phyloP scores from a whole-genome alignment of 345 rosid species.

The Carallia brachiata region DNA sequence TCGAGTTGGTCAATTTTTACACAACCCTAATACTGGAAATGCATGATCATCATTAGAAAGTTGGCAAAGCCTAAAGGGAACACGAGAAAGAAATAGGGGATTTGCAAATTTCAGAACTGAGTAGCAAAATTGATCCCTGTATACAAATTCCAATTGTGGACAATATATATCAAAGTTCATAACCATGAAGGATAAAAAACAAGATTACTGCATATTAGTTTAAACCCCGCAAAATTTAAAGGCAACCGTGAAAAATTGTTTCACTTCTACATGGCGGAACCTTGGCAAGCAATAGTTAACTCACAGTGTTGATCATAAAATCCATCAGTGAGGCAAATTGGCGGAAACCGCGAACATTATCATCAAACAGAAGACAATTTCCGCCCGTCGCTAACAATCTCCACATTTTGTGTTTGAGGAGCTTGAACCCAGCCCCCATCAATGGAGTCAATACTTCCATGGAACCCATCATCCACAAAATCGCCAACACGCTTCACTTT shows the following conservation, averaged over 20 bases:
- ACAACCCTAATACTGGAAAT: no score
- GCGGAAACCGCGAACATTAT: neutral
- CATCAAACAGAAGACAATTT: constrained; percentile 24
- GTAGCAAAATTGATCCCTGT: neutral
- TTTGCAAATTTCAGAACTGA: no score
- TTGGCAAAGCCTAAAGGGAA: no score
- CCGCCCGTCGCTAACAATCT: constrained; percentile 13
- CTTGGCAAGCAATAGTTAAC: neutral
- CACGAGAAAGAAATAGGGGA: no score
- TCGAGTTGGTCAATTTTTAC: no score
- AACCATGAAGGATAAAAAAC: neutral
- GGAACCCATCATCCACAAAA: constrained; percentile 79
- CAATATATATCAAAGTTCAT: neutral
- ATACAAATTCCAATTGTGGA: neutral
- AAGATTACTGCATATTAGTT: neutral
- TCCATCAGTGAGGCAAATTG: constrained; percentile 6
- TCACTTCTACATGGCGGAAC: neutral
- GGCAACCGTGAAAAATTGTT: constrained; percentile 19
- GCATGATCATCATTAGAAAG: no score
- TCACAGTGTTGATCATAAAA: neutral
- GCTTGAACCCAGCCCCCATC: constrained; percentile 82
- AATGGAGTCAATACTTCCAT: constrained; percentile 63
- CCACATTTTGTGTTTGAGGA: constrained; percentile 21
- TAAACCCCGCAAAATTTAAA: constrained; percentile 11
- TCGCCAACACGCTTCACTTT: constrained; percentile 91